Evolutionary conservation across 139 green algal species (phyloP), one percentile per base, ranked within the genome.

Genomic region (Marvania coccoides): DNA sequence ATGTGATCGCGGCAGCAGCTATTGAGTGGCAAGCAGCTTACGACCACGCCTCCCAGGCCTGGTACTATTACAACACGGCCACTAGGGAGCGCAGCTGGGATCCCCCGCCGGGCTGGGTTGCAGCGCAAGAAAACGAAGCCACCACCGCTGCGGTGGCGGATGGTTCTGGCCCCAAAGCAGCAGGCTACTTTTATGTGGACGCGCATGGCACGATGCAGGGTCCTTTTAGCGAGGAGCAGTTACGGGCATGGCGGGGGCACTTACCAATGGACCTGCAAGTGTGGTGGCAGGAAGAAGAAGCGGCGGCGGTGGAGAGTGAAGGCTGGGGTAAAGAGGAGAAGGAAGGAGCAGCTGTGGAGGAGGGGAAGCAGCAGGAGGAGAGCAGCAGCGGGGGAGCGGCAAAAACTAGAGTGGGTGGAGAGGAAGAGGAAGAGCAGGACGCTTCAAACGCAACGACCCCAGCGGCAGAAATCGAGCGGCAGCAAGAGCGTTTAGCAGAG

Each of bases 221-320:
- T 5, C 80, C 80, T 10, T 86, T 86, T 51, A 60, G 19, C 0
- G 5, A 53, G 10, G 57, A 81, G 31, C 61, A 76, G 58, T 60
- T 86, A 38, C 53, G 23, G 15, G 69, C 46, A 2, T 86, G 80
- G 80, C 58, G 80, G 6, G 29, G 58, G n/a, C 71, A 62, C 37
- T 55, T 86, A n/a, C 78, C 80, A 13, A 87, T 86, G 79, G 71
- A 86, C 67, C 55, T 86, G 31, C 26, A 40, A 2, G 59, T 86
- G 33, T 73, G 70, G 53, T n/a, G n/a, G n/a, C n/a, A n/a, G n/a
- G n/a, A n/a, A n/a, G n/a, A n/a, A n/a, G n/a, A n/a, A n/a, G n/a
- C n/a, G n/a, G n/a, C n/a, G 37, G 61, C 37, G 40, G 63, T 35
- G 58, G 65, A 63, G 53, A 56, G 33, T 14, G 39, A n/a, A 36